Conservation (phyloP, 2,329 filamentous ascomycete species). For the Graphilbum sp. region DNA sequence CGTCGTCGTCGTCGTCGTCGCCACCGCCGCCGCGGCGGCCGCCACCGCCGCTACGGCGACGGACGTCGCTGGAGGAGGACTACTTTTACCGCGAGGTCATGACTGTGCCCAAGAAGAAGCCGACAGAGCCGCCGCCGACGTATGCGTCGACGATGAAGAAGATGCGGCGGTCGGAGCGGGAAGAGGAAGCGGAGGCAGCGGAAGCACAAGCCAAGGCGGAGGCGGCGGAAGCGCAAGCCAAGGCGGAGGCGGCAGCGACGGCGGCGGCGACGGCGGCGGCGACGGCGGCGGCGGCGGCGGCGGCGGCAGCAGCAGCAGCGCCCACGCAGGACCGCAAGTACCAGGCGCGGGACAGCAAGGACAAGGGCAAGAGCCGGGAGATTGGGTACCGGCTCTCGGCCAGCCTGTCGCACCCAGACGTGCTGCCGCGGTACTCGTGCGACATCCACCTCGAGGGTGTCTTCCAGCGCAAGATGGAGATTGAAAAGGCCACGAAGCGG, state of each 20-base stretch:
- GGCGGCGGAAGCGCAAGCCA: background rate
- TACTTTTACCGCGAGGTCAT: slow-evolving; percentile 35
- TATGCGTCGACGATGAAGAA: slow-evolving; percentile 21
- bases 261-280: background rate
- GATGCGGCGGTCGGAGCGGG: slow-evolving; percentile 11
- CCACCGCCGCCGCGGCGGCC: background rate
- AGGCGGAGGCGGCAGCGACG: background rate
- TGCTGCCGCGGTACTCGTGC: slow-evolving; percentile 39
- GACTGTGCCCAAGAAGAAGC: slow-evolving; percentile 23
- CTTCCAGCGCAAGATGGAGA: slow-evolving; percentile 48
- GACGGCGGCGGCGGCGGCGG: slow-evolving; percentile 1
- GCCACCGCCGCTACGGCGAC: slow-evolving; percentile 20
- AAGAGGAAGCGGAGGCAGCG: slow-evolving; percentile 2
- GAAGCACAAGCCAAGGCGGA: background rate
- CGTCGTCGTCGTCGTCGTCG: too few species aligned
- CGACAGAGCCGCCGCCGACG: slow-evolving; percentile 29
- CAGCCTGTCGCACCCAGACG: slow-evolving; percentile 17
- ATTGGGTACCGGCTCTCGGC: background rate
- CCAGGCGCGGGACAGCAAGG: background rate
- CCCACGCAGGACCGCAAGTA: background rate
- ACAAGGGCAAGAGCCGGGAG: slow-evolving; percentile 4
- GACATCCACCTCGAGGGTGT: slow-evolving; percentile 38
- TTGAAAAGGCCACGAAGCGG: slow-evolving; percentile 46
- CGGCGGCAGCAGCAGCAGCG: slow-evolving; percentile 1
- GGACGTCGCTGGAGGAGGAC: slow-evolving; percentile 39